Base-by-base conservation (phyloP, 129 eudicot genomes). In the Chrysanthemum lavandulifolium region DNA sequence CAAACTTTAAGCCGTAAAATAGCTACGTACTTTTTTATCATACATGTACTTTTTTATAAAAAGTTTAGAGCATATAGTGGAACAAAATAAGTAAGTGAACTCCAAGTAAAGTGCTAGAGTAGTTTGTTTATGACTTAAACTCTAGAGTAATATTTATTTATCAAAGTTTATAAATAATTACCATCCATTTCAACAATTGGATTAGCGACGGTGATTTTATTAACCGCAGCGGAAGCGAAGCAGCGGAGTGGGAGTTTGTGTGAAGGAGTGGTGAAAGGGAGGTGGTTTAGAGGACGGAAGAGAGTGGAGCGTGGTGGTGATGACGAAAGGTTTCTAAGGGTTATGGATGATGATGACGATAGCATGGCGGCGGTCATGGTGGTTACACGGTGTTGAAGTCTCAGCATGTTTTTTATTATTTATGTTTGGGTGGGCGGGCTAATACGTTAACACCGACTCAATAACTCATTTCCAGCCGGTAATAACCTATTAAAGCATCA, bases 101-200 rank as follows among this genome's bases (percentile, higher is more conserved):
- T 23, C 25, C 25, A 23, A 23, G 25, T 23, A 23, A 23, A 23
- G 25, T 23, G 25, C 25, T 1, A 23, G 25, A 23, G 25, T 23
- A 23, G 25, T 23, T 23, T 23, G 25, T 23, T 23, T 23, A 23
- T 23, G 25, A 23, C 25, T 23, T 23, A 1, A 23, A 23, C 25
- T 23, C 25, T 23, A 23, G 25, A 23, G 25, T 23, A 23, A 23
- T 23, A 23, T 23, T 23, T 23, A 23, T 23, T 23, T 23, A 23
- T 23, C 25, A 23, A 23, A 1, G 1, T 0, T 23, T 23, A 23
- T 0, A 23, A 23, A 23, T 23, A 23, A 31, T 51, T 80, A 92
- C 98, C 98, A 78, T 92, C 98, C 98, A 92, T 92, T 69, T 92
- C 98, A 27, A 92, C 98, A 7, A 92, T 81, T 5, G 98, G 98